These are phyloP conservation scores for Dendrostoma leiphaemia DNA, from an alignment of 2,329 filamentous ascomycete genomes.

Conservation along the genomic window DNA sequence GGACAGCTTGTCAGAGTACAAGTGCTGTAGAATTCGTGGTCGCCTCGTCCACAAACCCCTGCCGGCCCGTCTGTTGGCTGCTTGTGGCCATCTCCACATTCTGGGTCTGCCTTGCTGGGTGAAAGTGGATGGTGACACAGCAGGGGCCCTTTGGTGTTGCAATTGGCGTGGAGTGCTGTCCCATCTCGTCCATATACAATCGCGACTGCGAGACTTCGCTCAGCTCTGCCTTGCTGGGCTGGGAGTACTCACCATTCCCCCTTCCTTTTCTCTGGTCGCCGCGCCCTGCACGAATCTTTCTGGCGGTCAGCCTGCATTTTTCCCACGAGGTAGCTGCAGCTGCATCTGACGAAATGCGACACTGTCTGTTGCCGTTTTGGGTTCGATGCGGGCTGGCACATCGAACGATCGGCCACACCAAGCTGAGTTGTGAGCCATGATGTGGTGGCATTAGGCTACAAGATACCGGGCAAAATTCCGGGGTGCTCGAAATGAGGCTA, in stretches of 20 bases:
- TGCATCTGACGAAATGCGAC: slow-evolving; percentile 16
- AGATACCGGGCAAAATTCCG: slow-evolving; percentile 3
- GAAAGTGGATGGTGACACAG: too few relatives aligned
- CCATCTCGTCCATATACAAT: too few relatives aligned
- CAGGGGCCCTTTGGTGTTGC: too few relatives aligned
- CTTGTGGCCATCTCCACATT: too few relatives aligned
- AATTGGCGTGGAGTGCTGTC: too few relatives aligned
- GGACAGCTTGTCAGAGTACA: neutral
- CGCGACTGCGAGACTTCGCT: neutral
- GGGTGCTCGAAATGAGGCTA: neutral
- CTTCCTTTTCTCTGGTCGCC: too few relatives aligned
- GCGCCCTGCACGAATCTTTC: neutral
- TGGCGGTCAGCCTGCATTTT: neutral
- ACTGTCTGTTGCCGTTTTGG: slow-evolving; percentile 7
- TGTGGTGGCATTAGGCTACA: slow-evolving; percentile 14
- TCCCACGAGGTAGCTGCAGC: slow-evolving; percentile 6
- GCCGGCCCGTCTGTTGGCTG: too few relatives aligned
- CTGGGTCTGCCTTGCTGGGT: too few relatives aligned
- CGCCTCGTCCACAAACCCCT: neutral
- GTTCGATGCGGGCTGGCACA: slow-evolving; percentile 12
- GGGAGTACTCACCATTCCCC: too few relatives aligned
- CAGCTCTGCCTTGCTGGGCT: too few relatives aligned
- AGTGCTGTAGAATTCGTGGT: slow-evolving; percentile 3
- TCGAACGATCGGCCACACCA: slow-evolving; percentile 11
- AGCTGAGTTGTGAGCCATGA: slow-evolving; percentile 13